Evolutionary conservation across 2,329 filamentous ascomycete species (phyloP), one percentile per base, ranked within the genome.

Genomic region (Colletotrichum spinosum): DNA sequence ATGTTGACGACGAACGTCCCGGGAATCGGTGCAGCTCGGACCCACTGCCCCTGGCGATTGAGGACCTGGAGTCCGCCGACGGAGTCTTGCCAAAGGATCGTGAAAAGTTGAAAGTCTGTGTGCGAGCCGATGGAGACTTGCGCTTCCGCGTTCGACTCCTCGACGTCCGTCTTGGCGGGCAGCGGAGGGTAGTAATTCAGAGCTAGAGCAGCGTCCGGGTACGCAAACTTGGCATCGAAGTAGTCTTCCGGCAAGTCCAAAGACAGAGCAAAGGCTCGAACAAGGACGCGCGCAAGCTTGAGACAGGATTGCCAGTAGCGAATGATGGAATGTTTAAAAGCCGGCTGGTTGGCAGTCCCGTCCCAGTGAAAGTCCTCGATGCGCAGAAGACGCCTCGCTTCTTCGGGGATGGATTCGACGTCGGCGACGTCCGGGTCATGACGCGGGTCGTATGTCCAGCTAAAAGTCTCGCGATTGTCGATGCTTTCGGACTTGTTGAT

Each of bases 341-440:
- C 71, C 10, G 82, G 81, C 1, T 86, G 65, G 64, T 85, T 80
- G 1, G 72, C 70, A 1, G 84, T 86, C 11, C 76, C 78, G 46
- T 83, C 77, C 84, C 85, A 88, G 13, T 85, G 78, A 48, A 83
- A 85, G 2, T 84, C 79, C 66, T 87, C 84, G 3, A 77, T 77
- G 2, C 79, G 74, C 5, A 86, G 76, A 68, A 76, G 79, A 6
- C 71, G 69, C 33, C 75, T 77, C 8, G 83, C 78, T 5, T 84
- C 75, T 1, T 75, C 73, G 0, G 84, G 83, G 2, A 87, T 74
- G 6, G 75, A 72, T 5, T 75, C 73, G 2, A 81, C 69, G 42
- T 81, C 73, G 48, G 76, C 73, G 50, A 78, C 74, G 2, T 78
- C 77, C 0, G 85, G 83, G 67, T 88, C 86, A 62, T 83, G 79